phyloP scores from a whole-genome alignment of 257 asterid species.

The Scutellaria galericulata region DNA sequence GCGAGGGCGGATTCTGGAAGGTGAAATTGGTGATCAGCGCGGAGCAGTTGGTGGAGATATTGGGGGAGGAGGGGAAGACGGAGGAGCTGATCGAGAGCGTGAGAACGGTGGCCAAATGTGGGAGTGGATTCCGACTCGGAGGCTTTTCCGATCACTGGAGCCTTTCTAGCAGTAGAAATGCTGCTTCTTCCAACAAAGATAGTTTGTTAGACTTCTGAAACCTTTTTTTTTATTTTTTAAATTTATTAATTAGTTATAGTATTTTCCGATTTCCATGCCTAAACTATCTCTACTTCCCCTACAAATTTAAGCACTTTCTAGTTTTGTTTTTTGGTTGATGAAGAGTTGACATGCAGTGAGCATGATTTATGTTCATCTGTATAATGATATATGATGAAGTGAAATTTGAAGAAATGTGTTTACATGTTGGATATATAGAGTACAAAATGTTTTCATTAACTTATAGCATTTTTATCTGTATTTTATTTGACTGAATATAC shows the following conservation, averaged over 20 bases:
- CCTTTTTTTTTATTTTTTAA: not conserved
- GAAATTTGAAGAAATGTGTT: no score
- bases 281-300: no score
- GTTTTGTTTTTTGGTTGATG: not conserved
- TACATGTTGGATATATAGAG: no score
- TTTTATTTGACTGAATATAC: no score
- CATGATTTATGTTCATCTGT: no score
- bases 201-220: constrained; percentile 38
- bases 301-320: not conserved
- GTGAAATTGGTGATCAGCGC: constrained; percentile 82
- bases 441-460: no score
- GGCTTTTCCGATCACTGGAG: constrained; percentile 81
- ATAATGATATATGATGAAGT: no score
- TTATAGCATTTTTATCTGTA: no score
- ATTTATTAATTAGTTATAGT: not conserved
- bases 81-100: constrained; percentile 87
- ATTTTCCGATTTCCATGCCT: no score
- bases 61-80: constrained; percentile 72
- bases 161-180: constrained; percentile 62
- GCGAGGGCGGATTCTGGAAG: constrained; percentile 63
- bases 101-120: constrained; percentile 80
- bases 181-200: constrained; percentile 50
- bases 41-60: constrained; percentile 69
- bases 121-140: constrained; percentile 46
- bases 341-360: no score